Base-by-base conservation (phyloP, 495 filamentous ascomycete species). In the Xylaria palmicola region DNA sequence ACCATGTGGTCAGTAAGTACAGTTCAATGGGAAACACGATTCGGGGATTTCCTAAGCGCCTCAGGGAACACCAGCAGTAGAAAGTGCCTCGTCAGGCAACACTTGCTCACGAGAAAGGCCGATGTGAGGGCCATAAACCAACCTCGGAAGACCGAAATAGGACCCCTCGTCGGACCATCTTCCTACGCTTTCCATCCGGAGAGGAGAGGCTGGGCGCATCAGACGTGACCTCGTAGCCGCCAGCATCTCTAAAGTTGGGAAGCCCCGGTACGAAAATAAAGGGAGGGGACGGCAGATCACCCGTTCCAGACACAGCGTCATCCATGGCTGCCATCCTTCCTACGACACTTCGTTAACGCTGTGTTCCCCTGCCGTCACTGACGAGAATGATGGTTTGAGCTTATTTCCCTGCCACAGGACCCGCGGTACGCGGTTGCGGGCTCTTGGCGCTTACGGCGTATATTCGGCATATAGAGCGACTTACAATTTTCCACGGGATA, bases 231-330 rank as follows among this genome's bases (percentile, higher is more conserved):
- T 78, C 72, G 63, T 83, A 82, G 19, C 81, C 83, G 56, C 84
- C 85, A 1, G 85, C 66, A 53, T 86, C 84, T 48, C 86, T 79
- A 64, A 89, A 79, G 65, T 90, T 89, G 56, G 71, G 70, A 48
- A 88, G 73, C 0, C 83, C 82, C 0, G 75, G 72, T 29, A 85
- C 71, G 13, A 65, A 34, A 55, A 82, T 64, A 70, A 87, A 88
- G 29, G 85, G 86, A 0, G 77, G 75, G 10, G 69, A 69, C n/a
- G 76, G 77, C 1, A 73, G 65, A 34, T 62, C 48, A 17, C 29
- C 27, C 49, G 30, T 30, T 40, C 22, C 6, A 8, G 13, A 29
- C 20, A 29, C 56, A 22, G 45, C 20, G 20, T 34, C n/a, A 37
- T 59, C 45, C 17, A 41, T 37, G 29, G 32, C 24, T 17, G 56